Evolutionary conservation across 2,329 filamentous ascomycete genomes (phyloP), one percentile per base, ranked within the genome.

Genomic region (Trichoderma arundinaceum): DNA sequence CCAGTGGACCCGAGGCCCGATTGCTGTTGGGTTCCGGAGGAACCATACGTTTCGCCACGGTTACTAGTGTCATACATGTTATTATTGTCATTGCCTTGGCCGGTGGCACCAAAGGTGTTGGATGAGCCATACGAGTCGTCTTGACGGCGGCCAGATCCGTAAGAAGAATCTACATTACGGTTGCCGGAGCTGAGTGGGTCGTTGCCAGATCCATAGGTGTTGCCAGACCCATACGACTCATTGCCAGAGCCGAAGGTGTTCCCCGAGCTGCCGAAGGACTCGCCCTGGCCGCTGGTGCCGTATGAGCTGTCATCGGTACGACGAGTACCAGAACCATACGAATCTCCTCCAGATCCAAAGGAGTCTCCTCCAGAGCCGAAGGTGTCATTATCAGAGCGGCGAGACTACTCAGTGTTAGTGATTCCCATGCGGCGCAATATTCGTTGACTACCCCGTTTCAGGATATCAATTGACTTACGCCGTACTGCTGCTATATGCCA

Each of bases 191-290:
- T 58, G 22, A 38, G 56, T n/a, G 59, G 8, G 8, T 49, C 28
- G 17, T 35, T 32, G 13, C 39, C 35, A 1, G 64, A 67, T 19
- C 72, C 72, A 54, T 70, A 72, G 49, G 60, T 66, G 58, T 68
- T 63, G 60, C 59, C 64, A 22, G 65, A 60, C 1, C 71, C 73
- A 43, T 67, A 69, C 2, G 65, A 67, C 33, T 69, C 66, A 44
- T 72, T 65, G 39, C 66, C 71, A 7, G 71, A 71, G 46, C 72
- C 70, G 39, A 71, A 70, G 1, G 64, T 68, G 22, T 67, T 58
- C 33, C 65, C 57, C 49, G 58, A 63, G 39, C 43, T 22, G 13
- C 62, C 60, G 43, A 22, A 65, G 22, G 48, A 53, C 15, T 57
- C 65, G 49, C 59, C 48, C 28, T 57, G 39, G 8, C 60, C 60